Evolutionary conservation across 164 flowering plant species (phyloP).

Genomic region (Berberis vulgaris): DNA sequence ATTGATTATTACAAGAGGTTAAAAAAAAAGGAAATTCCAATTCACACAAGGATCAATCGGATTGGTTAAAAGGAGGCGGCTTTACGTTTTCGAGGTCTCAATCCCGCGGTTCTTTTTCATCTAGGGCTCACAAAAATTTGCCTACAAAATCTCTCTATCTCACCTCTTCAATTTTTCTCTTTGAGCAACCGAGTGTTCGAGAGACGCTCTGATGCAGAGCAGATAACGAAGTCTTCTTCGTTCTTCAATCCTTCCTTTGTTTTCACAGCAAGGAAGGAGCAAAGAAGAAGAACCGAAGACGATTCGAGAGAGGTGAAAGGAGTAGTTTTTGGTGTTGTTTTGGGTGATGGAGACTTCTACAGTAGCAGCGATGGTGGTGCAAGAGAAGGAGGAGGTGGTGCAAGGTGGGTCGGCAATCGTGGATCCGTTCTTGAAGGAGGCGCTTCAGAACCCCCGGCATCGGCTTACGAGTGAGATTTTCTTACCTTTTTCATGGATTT

Average conservation of each 20-base stretch:
- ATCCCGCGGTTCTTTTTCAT: too few relatives aligned
- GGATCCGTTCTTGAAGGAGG: constrained; percentile 85
- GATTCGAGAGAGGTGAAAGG: not conserved
- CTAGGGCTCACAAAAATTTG: not conserved
- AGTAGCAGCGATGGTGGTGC: constrained; percentile 5
- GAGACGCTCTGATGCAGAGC: not conserved
- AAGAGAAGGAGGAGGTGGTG: constrained; percentile 9
- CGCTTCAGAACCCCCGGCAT: constrained; percentile 92
- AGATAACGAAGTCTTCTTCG: constrained; percentile 3
- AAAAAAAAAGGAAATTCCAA: too few relatives aligned
- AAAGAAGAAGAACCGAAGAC: constrained; percentile 1
- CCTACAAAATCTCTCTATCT: not conserved
- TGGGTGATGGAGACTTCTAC: constrained; percentile 9
- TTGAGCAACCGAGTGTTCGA: not conserved
- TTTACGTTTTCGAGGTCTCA: too few relatives aligned
- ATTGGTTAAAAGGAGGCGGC: too few relatives aligned
- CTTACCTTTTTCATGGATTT: not conserved
- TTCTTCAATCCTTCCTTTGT: not conserved
- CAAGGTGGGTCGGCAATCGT: constrained; percentile 17
- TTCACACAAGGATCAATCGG: too few relatives aligned
- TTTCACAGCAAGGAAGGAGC: not conserved
- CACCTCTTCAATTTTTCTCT: not conserved
- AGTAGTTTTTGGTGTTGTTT: not conserved
- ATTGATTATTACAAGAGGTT: too few relatives aligned
- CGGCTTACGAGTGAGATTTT: constrained; percentile 65